Evolutionary conservation across 2,329 filamentous ascomycete genomes (phyloP), one percentile per base, ranked within the genome.

Genomic region (Fusarium haematococcum): DNA sequence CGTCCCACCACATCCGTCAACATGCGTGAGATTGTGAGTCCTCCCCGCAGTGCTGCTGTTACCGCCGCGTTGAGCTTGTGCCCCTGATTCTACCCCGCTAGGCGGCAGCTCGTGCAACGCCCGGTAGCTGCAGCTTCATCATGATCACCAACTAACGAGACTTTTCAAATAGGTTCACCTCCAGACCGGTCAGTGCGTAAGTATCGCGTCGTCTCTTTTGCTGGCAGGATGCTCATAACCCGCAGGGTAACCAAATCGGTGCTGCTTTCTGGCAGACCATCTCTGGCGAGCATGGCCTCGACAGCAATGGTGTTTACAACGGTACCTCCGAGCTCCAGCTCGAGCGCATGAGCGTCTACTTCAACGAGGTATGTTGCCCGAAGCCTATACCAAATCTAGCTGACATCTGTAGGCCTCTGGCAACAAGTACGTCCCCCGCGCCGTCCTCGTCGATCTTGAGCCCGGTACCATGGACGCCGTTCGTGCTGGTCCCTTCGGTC

Each of bases 281-380:
- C 85, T 94, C 93, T 83, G 91, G 92, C 86, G 93, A 95, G 91
- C 97, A 99, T 87, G 97, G 97, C 83, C 95, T 99, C 84, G 97
- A 99, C 88, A 95, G 94, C 88, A 94, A 94, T 86, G 96, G 96
- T 88, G 93, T 98, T 93, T 98, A 98, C 92, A 97, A 97, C 87
- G 97, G 97, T 85, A 95, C 94, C 80, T 98, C 96, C 52, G 97
- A 98, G 87, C 95, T 98, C 85, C 97, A 99, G 91, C 93, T 98
- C 80, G 97, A 99, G 94, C 95, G 97, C 83, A 98, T 99, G 95
- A 99, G 95, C 87, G 96, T 98, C 86, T 98, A 98, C 92, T 98
- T 98, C 93, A 95, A 98, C 83, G 88, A 90, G 87, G 88, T 89
- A 83, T 69, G 84, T 80, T 33, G 4, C 9, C 48, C n/a, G 32